These are phyloP conservation scores for Chimonanthus salicifolius DNA, from an alignment of 164 flowering plant genomes.

Conservation along the genomic window DNA sequence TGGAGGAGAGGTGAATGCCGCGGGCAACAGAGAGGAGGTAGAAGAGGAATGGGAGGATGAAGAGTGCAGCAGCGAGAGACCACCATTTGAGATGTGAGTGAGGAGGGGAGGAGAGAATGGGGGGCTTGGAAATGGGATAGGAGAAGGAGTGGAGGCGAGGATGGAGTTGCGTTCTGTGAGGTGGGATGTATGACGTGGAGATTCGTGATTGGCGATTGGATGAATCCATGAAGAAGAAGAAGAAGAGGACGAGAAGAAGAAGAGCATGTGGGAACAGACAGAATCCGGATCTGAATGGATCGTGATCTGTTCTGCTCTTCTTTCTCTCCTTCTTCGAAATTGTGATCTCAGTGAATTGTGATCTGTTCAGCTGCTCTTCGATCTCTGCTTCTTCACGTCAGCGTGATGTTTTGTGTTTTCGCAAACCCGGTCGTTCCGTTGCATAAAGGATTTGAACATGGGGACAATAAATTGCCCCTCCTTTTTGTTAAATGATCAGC, in stretches of 20 bases:
- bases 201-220: constrained; percentile 34
- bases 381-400: no score
- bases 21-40: constrained; percentile 35
- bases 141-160: constrained; percentile 38
- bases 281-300: neutral
- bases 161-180: constrained; percentile 46
- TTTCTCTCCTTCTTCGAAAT: neutral
- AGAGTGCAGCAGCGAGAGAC: constrained; percentile 23
- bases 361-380: no score
- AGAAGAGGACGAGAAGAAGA: constrained; percentile 8
- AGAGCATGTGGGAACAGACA: neutral
- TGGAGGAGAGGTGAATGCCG: constrained; percentile 35
- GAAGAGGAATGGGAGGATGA: constrained; percentile 34
- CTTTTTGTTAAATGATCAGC: no score
- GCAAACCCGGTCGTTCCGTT: no score
- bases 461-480: no score
- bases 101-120: constrained; percentile 1
- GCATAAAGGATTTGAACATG: no score
- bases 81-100: constrained; percentile 25
- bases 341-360: no score
- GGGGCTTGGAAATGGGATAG: constrained; percentile 11
- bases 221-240: constrained; percentile 17
- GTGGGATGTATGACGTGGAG: constrained; percentile 30
- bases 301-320: neutral
- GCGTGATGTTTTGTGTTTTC: no score